These are phyloP conservation scores for Dictyostelium firmibasis DNA, from an alignment of 78 protist species.

Conservation along the genomic window DNA sequence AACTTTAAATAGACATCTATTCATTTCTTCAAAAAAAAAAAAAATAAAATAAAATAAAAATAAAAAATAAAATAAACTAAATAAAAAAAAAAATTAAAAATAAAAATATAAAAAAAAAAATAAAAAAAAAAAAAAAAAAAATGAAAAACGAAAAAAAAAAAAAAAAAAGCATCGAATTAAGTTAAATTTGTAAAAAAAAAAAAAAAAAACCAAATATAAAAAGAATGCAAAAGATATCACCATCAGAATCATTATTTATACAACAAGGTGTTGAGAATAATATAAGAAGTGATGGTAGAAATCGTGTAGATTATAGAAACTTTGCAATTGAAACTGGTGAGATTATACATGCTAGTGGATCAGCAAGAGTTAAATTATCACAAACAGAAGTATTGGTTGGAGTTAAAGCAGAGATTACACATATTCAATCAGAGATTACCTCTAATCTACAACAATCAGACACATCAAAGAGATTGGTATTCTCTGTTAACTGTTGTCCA, in stretches of 20 bases:
- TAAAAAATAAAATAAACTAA: not conserved
- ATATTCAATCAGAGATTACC: constrained; percentile 5
- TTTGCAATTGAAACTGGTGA: constrained; percentile 66
- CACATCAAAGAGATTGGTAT: constrained; percentile 37
- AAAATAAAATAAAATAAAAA: no score
- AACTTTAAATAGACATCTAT: no score
- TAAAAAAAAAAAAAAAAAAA: not conserved
- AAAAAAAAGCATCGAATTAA: not conserved
- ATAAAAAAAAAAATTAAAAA: not conserved
- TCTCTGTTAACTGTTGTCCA: constrained; percentile 66
- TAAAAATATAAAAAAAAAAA: no score
- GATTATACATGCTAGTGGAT: constrained; percentile 76
- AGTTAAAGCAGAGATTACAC: constrained; percentile 74
- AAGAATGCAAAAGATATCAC: constrained; percentile 58
- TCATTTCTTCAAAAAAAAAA: no score
- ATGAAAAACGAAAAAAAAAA: not conserved
- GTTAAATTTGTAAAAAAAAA: not conserved
- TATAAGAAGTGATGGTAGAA: constrained; percentile 76
- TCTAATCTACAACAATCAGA: not conserved
- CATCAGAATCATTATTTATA: constrained; percentile 54
- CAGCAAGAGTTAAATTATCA: constrained; percentile 54
- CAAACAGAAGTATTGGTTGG: constrained; percentile 82
- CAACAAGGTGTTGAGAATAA: constrained; percentile 61
- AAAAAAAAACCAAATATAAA: not conserved
- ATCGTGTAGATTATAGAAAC: constrained; percentile 73